These are phyloP conservation scores for Cubamyces lactineus DNA, from an alignment of 768 basidiomycete species.

Conservation along the genomic window DNA sequence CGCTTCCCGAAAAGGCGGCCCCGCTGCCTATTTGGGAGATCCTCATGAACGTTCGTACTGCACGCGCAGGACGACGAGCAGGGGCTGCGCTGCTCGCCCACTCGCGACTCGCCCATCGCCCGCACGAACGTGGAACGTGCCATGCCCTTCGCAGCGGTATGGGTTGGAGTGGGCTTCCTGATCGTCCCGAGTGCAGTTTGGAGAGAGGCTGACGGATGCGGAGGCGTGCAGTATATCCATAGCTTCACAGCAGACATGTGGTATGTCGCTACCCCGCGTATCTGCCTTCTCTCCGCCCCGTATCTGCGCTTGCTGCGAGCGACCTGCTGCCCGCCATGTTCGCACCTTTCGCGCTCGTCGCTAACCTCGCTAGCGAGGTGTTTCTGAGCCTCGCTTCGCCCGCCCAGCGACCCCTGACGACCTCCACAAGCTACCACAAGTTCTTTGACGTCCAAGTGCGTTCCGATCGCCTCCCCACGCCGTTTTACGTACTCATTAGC, in stretches of 20 bases:
- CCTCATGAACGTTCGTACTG: conserved; percentile 28
- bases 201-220: neutral
- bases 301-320: neutral
- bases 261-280: neutral
- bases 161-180: conserved; percentile 9
- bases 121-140: conserved; percentile 22
- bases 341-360: conserved; percentile 19
- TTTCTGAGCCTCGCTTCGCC: conserved; percentile 32
- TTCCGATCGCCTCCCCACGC: conserved; percentile 7
- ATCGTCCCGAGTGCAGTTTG: neutral
- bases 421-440: conserved; percentile 23
- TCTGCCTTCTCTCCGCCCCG: neutral
- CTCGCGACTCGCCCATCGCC: neutral
- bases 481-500: conserved; percentile 19
- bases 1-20: conserved; percentile 10
- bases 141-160: neutral
- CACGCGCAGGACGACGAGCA: conserved; percentile 4
- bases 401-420: conserved; percentile 31
- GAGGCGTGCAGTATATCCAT: neutral
- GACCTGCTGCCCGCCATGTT: conserved; percentile 14
- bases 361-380: conserved; percentile 25
- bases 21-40: conserved; percentile 17
- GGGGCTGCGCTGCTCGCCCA: conserved; percentile 3
- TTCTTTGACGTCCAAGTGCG: conserved; percentile 58
- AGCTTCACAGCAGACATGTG: neutral